Evolutionary conservation across 1,284 basidiomycete species (phyloP).

Genomic region (Somion occarium): DNA sequence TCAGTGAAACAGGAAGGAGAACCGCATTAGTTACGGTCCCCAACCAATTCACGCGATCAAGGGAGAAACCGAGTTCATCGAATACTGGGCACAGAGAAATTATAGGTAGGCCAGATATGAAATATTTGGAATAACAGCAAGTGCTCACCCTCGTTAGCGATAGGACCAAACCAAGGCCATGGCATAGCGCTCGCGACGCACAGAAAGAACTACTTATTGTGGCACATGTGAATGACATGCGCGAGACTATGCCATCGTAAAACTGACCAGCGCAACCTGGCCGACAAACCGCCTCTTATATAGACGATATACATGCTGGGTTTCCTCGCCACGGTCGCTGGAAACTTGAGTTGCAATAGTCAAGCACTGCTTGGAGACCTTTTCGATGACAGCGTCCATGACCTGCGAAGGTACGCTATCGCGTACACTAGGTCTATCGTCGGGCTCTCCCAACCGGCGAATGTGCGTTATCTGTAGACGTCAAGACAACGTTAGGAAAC

Average conservation of each 20-base stretch:
- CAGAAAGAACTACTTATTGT: conserved; percentile 43
- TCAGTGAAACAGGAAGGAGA: conserved; percentile 56
- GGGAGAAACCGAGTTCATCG: conserved; percentile 53
- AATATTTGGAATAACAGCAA: not conserved
- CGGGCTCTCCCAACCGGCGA: no score
- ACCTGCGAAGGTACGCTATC: no score
- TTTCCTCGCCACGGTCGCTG: not conserved
- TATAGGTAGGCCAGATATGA: conserved; percentile 1
- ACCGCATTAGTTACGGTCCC: conserved; percentile 59
- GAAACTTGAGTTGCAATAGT: not conserved
- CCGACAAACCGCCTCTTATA: conserved; percentile 68
- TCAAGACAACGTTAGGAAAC: no score
- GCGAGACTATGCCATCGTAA: not conserved
- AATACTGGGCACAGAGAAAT: conserved; percentile 36
- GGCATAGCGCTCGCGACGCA: conserved; percentile 60
- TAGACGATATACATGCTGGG: conserved; percentile 40
- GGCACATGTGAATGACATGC: not conserved
- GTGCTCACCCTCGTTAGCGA: conserved; percentile 55
- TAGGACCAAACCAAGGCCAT: conserved; percentile 75
- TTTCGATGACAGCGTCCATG: no score
- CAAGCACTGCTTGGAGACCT: no score
- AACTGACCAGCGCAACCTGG: conserved; percentile 52
- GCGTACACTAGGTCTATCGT: no score
- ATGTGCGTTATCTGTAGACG: no score
- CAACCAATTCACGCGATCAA: conserved; percentile 73